Base-by-base conservation (phyloP, 768 basidiomycete genomes). In the Albatrellus ellisii region DNA sequence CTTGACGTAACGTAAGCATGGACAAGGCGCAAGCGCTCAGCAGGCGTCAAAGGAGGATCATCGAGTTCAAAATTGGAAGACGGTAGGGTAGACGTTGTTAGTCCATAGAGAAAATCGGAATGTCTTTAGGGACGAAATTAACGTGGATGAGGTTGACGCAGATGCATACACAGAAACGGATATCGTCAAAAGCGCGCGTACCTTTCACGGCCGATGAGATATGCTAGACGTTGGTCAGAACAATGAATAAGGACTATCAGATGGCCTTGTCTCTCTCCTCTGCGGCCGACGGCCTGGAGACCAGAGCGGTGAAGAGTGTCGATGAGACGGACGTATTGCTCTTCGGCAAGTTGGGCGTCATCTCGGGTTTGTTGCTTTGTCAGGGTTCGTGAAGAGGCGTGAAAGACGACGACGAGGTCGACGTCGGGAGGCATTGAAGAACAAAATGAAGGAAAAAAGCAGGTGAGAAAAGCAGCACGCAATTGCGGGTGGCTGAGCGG, bases 21-120 rank as follows among this genome's bases (percentile, higher is more conserved):
- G 0, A 89, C 69, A 24, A 89, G 72, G n/a, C 88, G 76, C 17
- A 91, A 63, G n/a, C 81, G 74, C 53, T 90, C 82, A 1, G 86
- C 77, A 4, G 82, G 72, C 0, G 74, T 74, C 22, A 85, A 60
- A 0, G 70, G 61, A 3, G 62, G 61, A 2, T 61, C 58, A 41
- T 69, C 66, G 17, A 68, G 55, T 26, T 69, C 68, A 22, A 62
- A 57, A 4, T 68, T 62, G 9, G 58, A 57, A 7, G 58, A 58
- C 22, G 66, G 60, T 14, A 73, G 52, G 39, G 66, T 66, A 31
- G 64, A 66, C 43, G 68, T 70, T n/a, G 76, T 81, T 22, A 91
- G 62, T 10, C 80, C 79, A 36, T 75, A 77, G 3, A 90, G 61
- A 54, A 84, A 89, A 59, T 86, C 87, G 2, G 77, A 74, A 52